These are phyloP conservation scores for Fusarium newnesense DNA, from an alignment of 2,329 filamentous ascomycete genomes.

Conservation along the genomic window DNA sequence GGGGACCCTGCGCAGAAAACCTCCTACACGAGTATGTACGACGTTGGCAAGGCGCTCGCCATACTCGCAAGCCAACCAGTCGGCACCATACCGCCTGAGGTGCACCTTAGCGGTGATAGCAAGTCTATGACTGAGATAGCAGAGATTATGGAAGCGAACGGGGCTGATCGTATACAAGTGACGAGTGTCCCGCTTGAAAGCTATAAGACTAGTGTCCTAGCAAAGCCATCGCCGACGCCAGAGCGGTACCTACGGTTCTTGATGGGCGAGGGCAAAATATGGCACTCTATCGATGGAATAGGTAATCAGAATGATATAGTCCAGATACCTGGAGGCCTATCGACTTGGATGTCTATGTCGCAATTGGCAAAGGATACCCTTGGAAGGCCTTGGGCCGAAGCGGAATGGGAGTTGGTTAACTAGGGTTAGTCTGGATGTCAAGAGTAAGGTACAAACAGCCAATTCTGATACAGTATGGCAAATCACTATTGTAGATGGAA, in stretches of 20 bases:
- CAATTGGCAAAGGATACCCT: neutral
- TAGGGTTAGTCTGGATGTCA: neutral
- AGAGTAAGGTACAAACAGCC: neutral
- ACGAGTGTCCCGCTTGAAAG: neutral
- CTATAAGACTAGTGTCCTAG: neutral
- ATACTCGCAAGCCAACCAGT: neutral
- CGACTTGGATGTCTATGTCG: neutral
- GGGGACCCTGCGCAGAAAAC: neutral
- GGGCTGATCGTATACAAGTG: neutral
- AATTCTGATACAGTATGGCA: rapidly evolving
- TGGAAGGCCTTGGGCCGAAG: neutral
- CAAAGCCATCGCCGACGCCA: neutral
- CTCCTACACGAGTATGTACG: neutral
- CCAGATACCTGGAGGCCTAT: neutral
- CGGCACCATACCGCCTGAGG: neutral
- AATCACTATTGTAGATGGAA: neutral
- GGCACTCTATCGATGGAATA: neutral
- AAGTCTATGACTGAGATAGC: neutral
- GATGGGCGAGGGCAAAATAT: neutral
- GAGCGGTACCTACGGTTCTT: neutral
- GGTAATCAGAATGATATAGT: neutral
- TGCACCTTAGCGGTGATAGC: neutral
- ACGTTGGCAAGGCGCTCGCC: neutral
- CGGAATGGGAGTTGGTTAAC: neutral
- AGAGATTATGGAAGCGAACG: neutral